Conservation (phyloP, 1,139 yeast genomes). For the Citeromyces hawaiiensis region DNA sequence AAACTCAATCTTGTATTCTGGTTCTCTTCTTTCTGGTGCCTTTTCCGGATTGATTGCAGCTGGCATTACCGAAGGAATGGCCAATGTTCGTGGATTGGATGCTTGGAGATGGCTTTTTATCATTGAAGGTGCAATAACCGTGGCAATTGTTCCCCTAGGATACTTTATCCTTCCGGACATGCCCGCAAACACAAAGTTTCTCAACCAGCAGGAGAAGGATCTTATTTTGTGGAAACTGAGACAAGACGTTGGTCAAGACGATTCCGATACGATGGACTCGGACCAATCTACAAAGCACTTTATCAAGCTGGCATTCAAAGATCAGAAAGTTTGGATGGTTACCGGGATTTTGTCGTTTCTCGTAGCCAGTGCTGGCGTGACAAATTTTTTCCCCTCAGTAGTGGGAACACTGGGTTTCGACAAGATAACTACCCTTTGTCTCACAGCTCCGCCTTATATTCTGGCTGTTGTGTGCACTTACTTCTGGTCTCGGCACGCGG, state of each 20-base stretch:
- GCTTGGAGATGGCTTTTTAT: constrained; percentile 37
- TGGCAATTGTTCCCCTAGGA: constrained; percentile 8
- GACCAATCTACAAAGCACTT: constrained; percentile 23
- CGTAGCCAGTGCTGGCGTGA: constrained; percentile 45
- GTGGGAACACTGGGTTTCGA: constrained; percentile 38
- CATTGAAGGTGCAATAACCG: constrained; percentile 23
- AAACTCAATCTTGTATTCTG: constrained; percentile 42
- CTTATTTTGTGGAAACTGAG: constrained; percentile 27
- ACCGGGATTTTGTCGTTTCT: constrained; percentile 14
- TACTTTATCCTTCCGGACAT: constrained; percentile 17
- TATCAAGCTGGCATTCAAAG: constrained; percentile 25
- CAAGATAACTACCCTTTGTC: constrained; percentile 33
- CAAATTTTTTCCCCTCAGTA: constrained; percentile 49
- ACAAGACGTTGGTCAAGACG: constrained; percentile 22
- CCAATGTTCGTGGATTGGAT: constrained; percentile 20
- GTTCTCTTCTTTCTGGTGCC: too few species aligned
- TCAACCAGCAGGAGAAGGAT: constrained; percentile 22
- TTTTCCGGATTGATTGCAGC: too few species aligned
- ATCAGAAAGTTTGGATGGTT: constrained; percentile 28
- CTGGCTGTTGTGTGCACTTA: constrained; percentile 40
- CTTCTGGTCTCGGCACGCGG: constrained; percentile 45
- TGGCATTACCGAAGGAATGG: constrained; percentile 4
- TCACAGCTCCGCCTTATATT: constrained; percentile 50
- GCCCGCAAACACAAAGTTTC: constrained; percentile 28
- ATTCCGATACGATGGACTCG: constrained; percentile 10